Conservation (phyloP, 2,329 filamentous ascomycete species). For the Epicoccum nigrum region DNA sequence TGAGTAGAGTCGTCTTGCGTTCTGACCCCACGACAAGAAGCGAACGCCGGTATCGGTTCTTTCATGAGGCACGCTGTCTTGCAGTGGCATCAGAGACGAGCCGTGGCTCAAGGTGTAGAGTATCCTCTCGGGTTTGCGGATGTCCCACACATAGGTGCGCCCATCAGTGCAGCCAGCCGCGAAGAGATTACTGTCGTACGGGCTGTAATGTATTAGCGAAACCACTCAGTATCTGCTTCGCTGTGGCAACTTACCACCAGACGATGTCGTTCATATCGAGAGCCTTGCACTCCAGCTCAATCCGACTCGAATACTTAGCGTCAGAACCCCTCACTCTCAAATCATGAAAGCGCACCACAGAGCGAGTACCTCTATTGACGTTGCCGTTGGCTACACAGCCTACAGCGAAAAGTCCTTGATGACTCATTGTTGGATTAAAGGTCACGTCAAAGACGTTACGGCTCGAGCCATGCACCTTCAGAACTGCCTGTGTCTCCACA, state of each 20-base stretch:
- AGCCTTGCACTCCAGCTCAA: constrained; percentile 63
- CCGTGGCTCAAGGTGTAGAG: constrained; percentile 61
- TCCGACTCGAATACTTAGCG: constrained; percentile 32
- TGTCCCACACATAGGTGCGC: constrained; percentile 66
- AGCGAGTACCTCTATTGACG: constrained; percentile 51
- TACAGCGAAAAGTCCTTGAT: constrained; percentile 57
- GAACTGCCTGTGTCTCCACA: constrained; percentile 48
- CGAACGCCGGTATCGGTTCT: constrained; percentile 63
- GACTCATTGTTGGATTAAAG: constrained; percentile 57
- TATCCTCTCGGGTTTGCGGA: constrained; percentile 53
- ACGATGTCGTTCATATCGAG: constrained; percentile 67
- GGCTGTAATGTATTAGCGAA: constrained; percentile 36
- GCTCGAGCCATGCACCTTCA: constrained; percentile 54
- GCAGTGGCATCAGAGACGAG: constrained; percentile 56
- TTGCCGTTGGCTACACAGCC: constrained; percentile 54
- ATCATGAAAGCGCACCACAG: constrained; percentile 61
- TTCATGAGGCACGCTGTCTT: constrained; percentile 53
- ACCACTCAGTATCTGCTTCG: background rate
- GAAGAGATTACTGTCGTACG: constrained; percentile 57
- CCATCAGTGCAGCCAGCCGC: constrained; percentile 67
- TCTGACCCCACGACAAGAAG: constrained; percentile 63
- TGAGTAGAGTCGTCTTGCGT: constrained; percentile 60
- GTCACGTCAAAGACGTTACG: constrained; percentile 64
- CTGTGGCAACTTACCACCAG: constrained; percentile 49
- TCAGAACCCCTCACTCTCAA: constrained; percentile 5